These are phyloP conservation scores for Leccinellum rugosiceps DNA, from an alignment of 768 basidiomycete species.

Conservation along the genomic window DNA sequence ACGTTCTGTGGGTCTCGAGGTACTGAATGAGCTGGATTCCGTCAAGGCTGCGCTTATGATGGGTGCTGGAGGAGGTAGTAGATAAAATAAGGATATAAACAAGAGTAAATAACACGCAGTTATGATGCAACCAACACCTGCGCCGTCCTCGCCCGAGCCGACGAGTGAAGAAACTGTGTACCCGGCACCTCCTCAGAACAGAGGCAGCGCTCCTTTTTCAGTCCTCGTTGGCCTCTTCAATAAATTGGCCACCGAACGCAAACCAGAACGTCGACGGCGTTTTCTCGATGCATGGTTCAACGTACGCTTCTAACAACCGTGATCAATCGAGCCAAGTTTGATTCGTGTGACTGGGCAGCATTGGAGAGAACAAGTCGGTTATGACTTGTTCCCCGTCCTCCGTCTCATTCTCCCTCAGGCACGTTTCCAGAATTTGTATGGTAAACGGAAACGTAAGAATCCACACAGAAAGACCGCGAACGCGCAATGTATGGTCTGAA, in stretches of 20 bases:
- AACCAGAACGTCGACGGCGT: conserved; percentile 69
- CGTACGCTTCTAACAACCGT: conserved; percentile 42
- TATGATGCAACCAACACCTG: conserved; percentile 63
- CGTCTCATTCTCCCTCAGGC: conserved; percentile 90
- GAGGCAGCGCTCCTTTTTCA: conserved; percentile 65
- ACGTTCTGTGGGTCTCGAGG: conserved; percentile 83
- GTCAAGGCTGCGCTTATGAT: conserved; percentile 85
- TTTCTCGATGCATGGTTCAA: conserved; percentile 77
- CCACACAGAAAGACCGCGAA: conserved; percentile 83
- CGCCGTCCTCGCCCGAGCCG: conserved; percentile 50
- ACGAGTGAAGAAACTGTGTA: conserved; percentile 33
- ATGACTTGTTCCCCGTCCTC: conserved; percentile 86
- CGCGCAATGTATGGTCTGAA: conserved; percentile 92
- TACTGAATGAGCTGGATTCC: conserved; percentile 83
- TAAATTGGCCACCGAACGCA: conserved; percentile 67
- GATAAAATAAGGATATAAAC: background rate
- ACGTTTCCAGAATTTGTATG: conserved; percentile 11
- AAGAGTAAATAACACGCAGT: background rate
- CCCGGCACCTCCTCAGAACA: conserved; percentile 60
- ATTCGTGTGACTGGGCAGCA: conserved; percentile 43
- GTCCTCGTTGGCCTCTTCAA: conserved; percentile 72
- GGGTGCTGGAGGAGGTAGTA: conserved; percentile 55
- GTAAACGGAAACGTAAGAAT: background rate
- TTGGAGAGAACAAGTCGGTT: conserved; percentile 84
- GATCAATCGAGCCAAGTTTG: background rate